Base-by-base conservation (phyloP, 352 stramenopile genomes). In the Aphanomyces cochlioides region DNA sequence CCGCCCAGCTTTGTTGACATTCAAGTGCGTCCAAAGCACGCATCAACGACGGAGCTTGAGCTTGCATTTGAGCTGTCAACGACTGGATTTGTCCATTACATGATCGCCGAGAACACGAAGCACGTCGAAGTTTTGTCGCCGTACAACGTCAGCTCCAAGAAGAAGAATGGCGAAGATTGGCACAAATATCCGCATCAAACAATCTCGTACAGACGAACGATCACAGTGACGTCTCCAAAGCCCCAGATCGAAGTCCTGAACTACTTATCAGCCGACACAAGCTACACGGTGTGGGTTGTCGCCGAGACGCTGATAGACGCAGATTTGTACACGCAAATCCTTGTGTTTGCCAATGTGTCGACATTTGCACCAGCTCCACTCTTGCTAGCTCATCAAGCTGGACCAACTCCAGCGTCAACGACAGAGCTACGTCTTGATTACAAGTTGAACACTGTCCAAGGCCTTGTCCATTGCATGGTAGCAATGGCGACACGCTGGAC, bases 121-220 rank as follows among this genome's bases (percentile, higher is more conserved):
- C 90, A 94, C 53, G 48, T 75, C 0, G 85, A 92, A 6, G 61
- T 74, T 53, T 84, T 84, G 5, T 94, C 87, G 0, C 76, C 83
- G 2, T 81, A 90, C 72, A 94, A 94, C 73, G 74, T 94, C 56
- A 94, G 83, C 56, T 79, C 74, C 59, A 92, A 89, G 54, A 67
- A 74, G 3, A 69, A 74, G 19, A 72, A 72, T 10, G 74, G 67
- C 10, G 73, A 85, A 19, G 76, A 82, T 17, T 75, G 74, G 15
- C 84, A 92, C 66, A 72, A 88, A 58, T 94, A 94, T 56, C 69
- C 56, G 1, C 75, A 74, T 12, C 82, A 94, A 17, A 77, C 89
- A 7, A 84, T 94, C 17, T 80, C 76, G 1, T 74, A 77, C 47
- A 73, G 77, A 17, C 77, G 80, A 10, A 87, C 74, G 21, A 64